phyloP scores from a whole-genome alignment of 768 basidiomycete genomes.

The Psilocybe cubensis region DNA sequence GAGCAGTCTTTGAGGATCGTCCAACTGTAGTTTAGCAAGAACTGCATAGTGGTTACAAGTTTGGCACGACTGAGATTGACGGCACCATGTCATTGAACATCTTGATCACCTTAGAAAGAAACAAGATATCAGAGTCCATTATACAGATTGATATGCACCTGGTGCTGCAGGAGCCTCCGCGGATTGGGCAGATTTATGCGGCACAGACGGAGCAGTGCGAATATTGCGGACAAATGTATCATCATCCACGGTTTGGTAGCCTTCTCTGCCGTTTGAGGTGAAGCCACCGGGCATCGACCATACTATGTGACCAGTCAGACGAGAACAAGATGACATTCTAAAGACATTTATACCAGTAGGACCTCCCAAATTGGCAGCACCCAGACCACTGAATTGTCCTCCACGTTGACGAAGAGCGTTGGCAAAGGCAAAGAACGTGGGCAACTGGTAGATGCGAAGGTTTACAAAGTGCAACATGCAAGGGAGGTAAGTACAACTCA shows the following conservation, averaged over 20 bases:
- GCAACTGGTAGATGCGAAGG: conserved; percentile 46
- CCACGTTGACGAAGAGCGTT: conserved; percentile 62
- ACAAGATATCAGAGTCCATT: conserved; percentile 2
- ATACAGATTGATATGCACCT: conserved; percentile 48
- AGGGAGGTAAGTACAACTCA: conserved; percentile 22
- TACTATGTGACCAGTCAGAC: conserved; percentile 41
- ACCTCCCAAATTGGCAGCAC: conserved; percentile 50
- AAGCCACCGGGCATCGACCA: conserved; percentile 84
- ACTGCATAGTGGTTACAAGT: not conserved
- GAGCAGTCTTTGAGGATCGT: not conserved
- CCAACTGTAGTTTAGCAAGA: not conserved
- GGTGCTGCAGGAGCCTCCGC: conserved; percentile 32
- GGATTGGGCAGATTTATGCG: conserved; percentile 23
- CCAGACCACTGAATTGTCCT: conserved; percentile 53
- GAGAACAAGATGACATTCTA: not conserved
- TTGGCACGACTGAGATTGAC: too few species aligned
- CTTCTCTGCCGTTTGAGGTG: conserved; percentile 54
- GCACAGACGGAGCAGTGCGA: conserved; percentile 29
- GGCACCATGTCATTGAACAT: too few species aligned
- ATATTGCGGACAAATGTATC: conserved; percentile 36
- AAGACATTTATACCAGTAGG: conserved; percentile 51
- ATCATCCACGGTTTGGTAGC: conserved; percentile 68
- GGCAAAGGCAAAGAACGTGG: conserved; percentile 57
- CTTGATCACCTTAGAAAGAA: too few species aligned
- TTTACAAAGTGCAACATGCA: not conserved